Evolutionary conservation across 176 grass and related monocot species (phyloP).

Genomic region (Tuctoria greenei): DNA sequence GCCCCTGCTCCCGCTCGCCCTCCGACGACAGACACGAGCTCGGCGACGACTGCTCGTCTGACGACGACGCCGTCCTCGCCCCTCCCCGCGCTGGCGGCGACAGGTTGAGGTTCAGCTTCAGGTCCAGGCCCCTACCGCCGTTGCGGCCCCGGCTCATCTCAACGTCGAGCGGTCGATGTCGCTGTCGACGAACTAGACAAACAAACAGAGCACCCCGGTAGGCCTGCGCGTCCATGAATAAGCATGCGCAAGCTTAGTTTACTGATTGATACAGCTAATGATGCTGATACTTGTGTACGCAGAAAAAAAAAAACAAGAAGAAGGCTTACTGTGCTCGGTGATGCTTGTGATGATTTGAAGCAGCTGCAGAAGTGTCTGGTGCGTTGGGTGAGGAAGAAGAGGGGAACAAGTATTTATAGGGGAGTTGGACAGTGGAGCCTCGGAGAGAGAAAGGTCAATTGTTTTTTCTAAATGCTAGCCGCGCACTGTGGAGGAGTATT

Average conservation of each 20-base stretch:
- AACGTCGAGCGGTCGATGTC: background rate
- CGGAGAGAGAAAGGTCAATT: constrained; percentile 42
- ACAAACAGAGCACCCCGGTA: background rate
- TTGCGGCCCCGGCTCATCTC: constrained; percentile 52
- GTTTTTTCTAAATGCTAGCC: constrained; percentile 63
- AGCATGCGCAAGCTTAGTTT: background rate
- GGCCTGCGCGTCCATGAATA: background rate
- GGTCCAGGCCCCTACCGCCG: constrained; percentile 39
- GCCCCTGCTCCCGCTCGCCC: constrained; percentile 33
- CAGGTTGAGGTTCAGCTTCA: constrained; percentile 73
- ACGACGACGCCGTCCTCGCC: background rate
- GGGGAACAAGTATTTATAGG: constrained; percentile 57
- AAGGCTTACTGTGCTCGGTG: constrained; percentile 1
- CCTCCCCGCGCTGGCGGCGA: constrained; percentile 47
- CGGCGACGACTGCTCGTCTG: constrained; percentile 53
- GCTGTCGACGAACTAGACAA: background rate
- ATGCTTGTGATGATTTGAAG: background rate
- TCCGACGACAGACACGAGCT: constrained; percentile 78
- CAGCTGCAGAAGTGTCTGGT: background rate
- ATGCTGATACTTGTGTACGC: background rate
- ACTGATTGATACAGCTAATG: background rate
- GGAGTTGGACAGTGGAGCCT: background rate
- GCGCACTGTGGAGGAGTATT: too few relatives aligned
- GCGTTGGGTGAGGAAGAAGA: constrained; percentile 26
- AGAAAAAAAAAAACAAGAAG: background rate